phyloP scores from a whole-genome alignment of 805 yeast species.

The Pichia thaimueangensis region DNA sequence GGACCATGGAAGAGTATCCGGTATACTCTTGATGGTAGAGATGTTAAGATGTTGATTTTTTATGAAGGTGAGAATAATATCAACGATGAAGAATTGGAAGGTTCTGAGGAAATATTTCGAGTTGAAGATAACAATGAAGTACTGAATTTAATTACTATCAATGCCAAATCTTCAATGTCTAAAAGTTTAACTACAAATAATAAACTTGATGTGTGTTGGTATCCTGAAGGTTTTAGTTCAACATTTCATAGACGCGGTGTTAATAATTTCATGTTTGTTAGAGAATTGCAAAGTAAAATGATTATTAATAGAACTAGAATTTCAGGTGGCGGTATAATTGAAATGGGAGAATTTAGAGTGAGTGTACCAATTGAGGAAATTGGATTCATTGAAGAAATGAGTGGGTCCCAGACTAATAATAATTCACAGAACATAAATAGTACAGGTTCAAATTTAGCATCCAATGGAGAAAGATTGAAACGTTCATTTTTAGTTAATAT shows the following conservation, averaged over 20 bases:
- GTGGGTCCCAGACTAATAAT: too few species aligned
- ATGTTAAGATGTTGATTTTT: conserved; percentile 29
- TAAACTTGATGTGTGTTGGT: conserved; percentile 25
- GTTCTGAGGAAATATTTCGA: not conserved
- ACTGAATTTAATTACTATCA: not conserved
- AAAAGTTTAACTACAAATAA: conserved; percentile 15
- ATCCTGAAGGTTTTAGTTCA: conserved; percentile 46
- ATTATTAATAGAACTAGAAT: conserved; percentile 33
- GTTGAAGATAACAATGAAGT: not conserved
- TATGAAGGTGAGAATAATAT: conserved; percentile 17
- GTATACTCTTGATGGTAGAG: conserved; percentile 18
- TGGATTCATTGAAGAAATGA: conserved; percentile 33
- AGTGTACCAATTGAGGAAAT: conserved; percentile 34
- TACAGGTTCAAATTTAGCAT: not conserved
- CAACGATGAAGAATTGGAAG: not conserved
- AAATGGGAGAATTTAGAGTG: conserved; percentile 37
- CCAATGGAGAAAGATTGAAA: conserved; percentile 22
- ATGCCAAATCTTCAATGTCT: conserved; percentile 6
- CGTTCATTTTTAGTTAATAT: conserved; percentile 37
- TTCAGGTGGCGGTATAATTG: conserved; percentile 22
- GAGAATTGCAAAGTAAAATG: conserved; percentile 43
- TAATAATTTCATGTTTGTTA: conserved; percentile 46
- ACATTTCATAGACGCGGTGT: conserved; percentile 42
- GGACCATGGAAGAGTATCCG: conserved; percentile 13
- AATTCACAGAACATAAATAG: conserved; percentile 33